phyloP scores from a whole-genome alignment of 805 yeast genomes.

The Tetrapisispora phaffii region DNA sequence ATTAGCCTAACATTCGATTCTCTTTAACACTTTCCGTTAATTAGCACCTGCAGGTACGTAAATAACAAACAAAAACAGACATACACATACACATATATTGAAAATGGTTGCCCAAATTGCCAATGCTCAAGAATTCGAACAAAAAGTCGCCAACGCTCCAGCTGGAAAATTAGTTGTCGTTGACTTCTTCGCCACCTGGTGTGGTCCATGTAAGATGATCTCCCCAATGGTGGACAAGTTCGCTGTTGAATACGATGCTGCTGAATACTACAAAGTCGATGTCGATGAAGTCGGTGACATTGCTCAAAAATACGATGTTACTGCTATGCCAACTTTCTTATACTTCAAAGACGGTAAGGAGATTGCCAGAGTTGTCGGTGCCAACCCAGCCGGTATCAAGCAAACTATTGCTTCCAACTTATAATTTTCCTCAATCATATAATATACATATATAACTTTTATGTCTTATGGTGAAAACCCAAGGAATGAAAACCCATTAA shows the following conservation, averaged over 20 bases:
- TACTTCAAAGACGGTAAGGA: conserved; percentile 77
- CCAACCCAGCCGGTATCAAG: conserved; percentile 78
- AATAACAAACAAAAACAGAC: not conserved
- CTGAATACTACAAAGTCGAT: conserved; percentile 80
- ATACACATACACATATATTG: not conserved
- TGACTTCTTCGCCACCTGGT: conserved; percentile 96
- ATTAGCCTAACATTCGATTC: no score
- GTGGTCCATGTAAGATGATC: conserved; percentile 98
- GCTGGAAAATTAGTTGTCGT: conserved; percentile 73
- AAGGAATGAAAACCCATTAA: not conserved
- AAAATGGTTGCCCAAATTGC: conserved; percentile 48
- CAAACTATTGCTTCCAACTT: conserved; percentile 48
- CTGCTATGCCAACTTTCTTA: conserved; percentile 59
- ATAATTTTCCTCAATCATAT: no score
- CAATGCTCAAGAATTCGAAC: conserved; percentile 50
- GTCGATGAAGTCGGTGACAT: conserved; percentile 75
- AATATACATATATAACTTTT: no score
- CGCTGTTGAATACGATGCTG: conserved; percentile 46
- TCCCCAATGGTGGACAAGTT: conserved; percentile 88
- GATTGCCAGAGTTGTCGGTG: conserved; percentile 77
- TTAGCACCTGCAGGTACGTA: no score
- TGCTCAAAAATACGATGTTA: conserved; percentile 53
- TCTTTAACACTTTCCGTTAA: no score
- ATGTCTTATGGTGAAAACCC: no score
- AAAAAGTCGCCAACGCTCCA: conserved; percentile 44